phyloP scores from a whole-genome alignment of 1,284 basidiomycete genomes.

The Limonomyces culmigenus region DNA sequence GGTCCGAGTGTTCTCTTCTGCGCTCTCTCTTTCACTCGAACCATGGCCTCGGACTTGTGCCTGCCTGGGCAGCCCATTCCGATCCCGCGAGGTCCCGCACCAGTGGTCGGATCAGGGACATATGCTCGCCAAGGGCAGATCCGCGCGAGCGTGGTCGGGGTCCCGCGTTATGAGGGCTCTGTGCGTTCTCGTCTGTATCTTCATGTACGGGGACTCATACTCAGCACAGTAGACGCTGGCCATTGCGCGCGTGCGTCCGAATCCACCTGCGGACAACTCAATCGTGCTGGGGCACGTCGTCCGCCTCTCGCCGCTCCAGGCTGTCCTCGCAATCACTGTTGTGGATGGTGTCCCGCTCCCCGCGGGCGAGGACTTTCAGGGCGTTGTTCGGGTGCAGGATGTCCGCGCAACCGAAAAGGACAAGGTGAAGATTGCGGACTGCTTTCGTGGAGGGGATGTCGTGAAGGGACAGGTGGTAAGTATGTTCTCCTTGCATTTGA shows the following conservation, averaged over 20 bases:
- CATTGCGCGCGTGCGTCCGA: slow-evolving; percentile 43
- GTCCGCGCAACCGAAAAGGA: slow-evolving; percentile 87
- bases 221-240: slow-evolving; percentile 27
- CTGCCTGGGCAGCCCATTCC: slow-evolving; percentile 75
- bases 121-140: slow-evolving; percentile 51
- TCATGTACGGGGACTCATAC: slow-evolving; percentile 4
- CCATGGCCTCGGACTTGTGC: slow-evolving; percentile 27
- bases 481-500: slow-evolving; percentile 7
- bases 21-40: too few relatives aligned
- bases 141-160: slow-evolving; percentile 61
- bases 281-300: slow-evolving; percentile 70
- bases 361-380: slow-evolving; percentile 83
- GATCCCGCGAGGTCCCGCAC: slow-evolving; percentile 35
- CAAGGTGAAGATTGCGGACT: slow-evolving; percentile 84
- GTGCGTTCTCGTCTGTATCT: slow-evolving; percentile 29
- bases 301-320: slow-evolving; percentile 78
- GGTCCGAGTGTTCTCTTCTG: too few relatives aligned
- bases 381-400: slow-evolving; percentile 84
- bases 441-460: slow-evolving; percentile 92
- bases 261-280: slow-evolving; percentile 54
- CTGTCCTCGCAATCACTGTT: slow-evolving; percentile 74
- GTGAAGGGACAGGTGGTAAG: slow-evolving; percentile 84
- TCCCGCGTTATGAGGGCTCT: slow-evolving; percentile 43
- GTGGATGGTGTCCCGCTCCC: slow-evolving; percentile 85
- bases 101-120: slow-evolving; percentile 50